These are phyloP conservation scores for Coemansia sp. DNA, from an alignment of 192 early-diverging fungal species.

Conservation along the genomic window DNA sequence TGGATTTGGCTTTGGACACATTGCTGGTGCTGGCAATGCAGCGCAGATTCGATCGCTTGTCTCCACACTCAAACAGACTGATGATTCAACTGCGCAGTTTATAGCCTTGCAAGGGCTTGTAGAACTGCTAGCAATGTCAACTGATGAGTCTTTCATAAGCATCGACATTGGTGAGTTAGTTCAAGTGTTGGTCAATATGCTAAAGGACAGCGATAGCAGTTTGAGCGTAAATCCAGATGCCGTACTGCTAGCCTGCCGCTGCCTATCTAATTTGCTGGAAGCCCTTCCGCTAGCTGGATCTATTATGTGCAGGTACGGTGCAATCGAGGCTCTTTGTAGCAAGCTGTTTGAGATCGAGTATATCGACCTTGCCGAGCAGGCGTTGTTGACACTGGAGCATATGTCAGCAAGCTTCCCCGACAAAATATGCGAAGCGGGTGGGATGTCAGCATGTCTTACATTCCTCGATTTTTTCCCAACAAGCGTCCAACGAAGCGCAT, in stretches of 20 bases:
- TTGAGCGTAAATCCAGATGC: conserved; percentile 63
- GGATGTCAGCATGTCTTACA: conserved; percentile 74
- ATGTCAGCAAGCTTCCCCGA: conserved; percentile 55
- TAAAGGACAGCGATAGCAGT: conserved; percentile 54
- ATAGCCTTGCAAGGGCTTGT: conserved; percentile 86
- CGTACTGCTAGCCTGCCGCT: conserved; percentile 90
- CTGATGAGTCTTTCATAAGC: conserved; percentile 67
- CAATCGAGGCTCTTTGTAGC: conserved; percentile 67
- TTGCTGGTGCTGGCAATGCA: conserved; percentile 27
- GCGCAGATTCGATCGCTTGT: conserved; percentile 63
- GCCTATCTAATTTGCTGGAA: conserved; percentile 88
- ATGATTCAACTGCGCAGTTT: conserved; percentile 71
- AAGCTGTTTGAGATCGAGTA: conserved; percentile 87
- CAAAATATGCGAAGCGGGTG: conserved; percentile 62
- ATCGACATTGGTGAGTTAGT: conserved; percentile 70
- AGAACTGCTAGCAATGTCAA: conserved; percentile 75
- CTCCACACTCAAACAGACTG: conserved; percentile 58
- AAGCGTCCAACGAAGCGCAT: conserved; percentile 78
- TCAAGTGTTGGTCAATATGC: conserved; percentile 66
- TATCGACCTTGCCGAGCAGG: conserved; percentile 92
- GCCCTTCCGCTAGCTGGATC: conserved; percentile 72
- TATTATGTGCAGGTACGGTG: conserved; percentile 69
- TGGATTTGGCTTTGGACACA: conserved; percentile 21
- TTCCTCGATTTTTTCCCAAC: conserved; percentile 91
- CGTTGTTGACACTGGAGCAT: conserved; percentile 74